Percentiles rank a stretch among this genome's conserved stretches.
Evolutionary conservation across 2,329 filamentous ascomycete species (phyloP).

Genomic region (Aspergillus amoenus): DNA sequence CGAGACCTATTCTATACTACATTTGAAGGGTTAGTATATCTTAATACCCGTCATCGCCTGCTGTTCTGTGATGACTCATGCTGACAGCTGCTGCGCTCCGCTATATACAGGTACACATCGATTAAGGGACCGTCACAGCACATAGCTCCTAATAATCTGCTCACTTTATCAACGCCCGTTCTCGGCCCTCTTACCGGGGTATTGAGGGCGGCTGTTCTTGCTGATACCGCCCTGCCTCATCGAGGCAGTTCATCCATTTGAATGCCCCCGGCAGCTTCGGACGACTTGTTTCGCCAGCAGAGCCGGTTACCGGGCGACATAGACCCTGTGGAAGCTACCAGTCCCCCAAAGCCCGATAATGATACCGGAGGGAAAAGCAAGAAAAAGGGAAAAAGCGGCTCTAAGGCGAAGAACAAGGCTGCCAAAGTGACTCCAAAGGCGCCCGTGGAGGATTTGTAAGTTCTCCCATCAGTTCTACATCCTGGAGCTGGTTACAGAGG

Average conservation of each 20-base stretch:
- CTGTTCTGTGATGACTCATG: constrained; percentile 15
- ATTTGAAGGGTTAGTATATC: background rate
- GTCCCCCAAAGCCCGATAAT: constrained; percentile 30
- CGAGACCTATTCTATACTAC: background rate
- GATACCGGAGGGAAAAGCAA: constrained; percentile 35
- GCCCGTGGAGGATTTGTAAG: constrained; percentile 39
- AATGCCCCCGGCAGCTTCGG: constrained; percentile 44
- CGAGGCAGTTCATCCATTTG: constrained; percentile 36
- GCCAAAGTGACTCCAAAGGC: constrained; percentile 32
- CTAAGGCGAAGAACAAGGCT: constrained; percentile 36
- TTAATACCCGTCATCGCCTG: too few relatives aligned
- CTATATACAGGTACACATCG: constrained; percentile 7
- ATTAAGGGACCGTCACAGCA: background rate
- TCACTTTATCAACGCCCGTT: constrained; percentile 23
- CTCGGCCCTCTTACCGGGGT: constrained; percentile 32
- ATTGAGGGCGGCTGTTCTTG: constrained; percentile 30
- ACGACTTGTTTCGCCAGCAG: constrained; percentile 38
- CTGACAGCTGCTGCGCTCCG: constrained; percentile 14
- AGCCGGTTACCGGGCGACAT: constrained; percentile 37
- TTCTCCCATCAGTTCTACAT: background rate
- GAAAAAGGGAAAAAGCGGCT: constrained; percentile 39
- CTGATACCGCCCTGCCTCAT: constrained; percentile 24
- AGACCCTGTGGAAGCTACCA: constrained; percentile 27
- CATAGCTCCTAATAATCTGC: constrained; percentile 8
- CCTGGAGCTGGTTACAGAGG: background rate